Base-by-base conservation (phyloP, 148 eudicot species). In the Silene uniflora region DNA sequence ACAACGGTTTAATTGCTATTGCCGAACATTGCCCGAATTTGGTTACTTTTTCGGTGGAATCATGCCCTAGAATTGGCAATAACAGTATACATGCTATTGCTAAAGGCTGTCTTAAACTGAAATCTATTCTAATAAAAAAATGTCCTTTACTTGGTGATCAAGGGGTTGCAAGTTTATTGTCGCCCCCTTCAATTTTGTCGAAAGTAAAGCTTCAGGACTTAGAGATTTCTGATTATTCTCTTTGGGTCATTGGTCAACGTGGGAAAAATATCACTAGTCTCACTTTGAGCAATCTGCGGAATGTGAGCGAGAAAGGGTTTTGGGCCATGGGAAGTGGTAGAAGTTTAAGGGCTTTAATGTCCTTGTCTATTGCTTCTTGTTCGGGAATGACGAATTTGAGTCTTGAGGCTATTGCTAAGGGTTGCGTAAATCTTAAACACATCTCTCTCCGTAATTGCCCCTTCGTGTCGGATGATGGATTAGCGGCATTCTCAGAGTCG, bases 281-380 rank as follows among this genome's bases (percentile, higher is more conserved):
- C 73, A 73, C 73, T 46, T 82, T 95, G 35, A 66, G 81, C 55
- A 79, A 82, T n/a, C 94, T 95, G 35, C 81, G 73, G 76, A 87
- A 81, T 39, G 96, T 90, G 78, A 89, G 80, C 49, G 90, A 91
- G 71, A 91, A 81, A 81, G 99, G 98, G 22, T 95, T 92, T 77
- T 91, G 89, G 93, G 91, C 81, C 22, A 90, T 95, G 99, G 99
- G 94, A 55, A 88, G 82, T 62, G 99, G 89, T 25, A 68, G 70
- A 65, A 91, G 99, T 71, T 87, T 95, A 35, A 80, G 79, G 80
- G 42, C 74, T 62, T 72, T 95, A 52, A 23, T 75, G 5, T 87
- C 91, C 59, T 81, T 95, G 72, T 32, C 89, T 10, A 76, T 95
- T 63, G 73, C 81, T 63, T 85, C 92, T 1, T 95, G 99, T 71